Evolutionary conservation across 495 filamentous ascomycete species (phyloP), one percentile per base, ranked within the genome.

Genomic region (Tuber melanosporum): DNA sequence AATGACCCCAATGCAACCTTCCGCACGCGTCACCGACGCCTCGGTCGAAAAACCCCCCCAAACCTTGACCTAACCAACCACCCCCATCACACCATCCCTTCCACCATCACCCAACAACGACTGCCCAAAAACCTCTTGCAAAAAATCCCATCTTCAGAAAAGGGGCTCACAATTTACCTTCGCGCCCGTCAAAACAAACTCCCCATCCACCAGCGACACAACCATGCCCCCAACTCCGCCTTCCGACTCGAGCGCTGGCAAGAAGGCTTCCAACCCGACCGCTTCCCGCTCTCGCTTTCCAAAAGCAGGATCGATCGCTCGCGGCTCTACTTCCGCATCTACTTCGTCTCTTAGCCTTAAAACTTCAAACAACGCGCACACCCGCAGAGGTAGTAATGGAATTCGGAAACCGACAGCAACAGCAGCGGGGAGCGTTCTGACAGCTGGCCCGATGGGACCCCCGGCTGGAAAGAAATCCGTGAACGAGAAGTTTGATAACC

Each of bases 401-500:
- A 32, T 32, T n/a, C 57, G 57, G 57, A 66, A 66, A 10, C 75
- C 26, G 69, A 19, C 36, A 66, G 49, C 9, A 57, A 36, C 41
- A 26, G 44, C 71, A 77, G 46, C 14, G 26, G 52, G 52, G 52
- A 62, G n/a, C 15, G 8, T 62, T 26, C 52, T 62, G 52, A 62
- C 6, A 26, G 15, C 72, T 14, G 43, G 78, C 41, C 39, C 42
- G 2, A 75, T 74, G 70, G 77, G 73, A 41, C 78, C 78, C 41
- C 76, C 76, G n/a, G 42, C 70, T 15, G 9, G 70, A 12, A 57
- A 39, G 3, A 44, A 73, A 15, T 36, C 71, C 22, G 71, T 73
- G n/a, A 80, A 80, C 41, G 78, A 73, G 44, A 72, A 74, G n/a
- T 80, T 80, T 41, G 78, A 80, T 39, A 71, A 70, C 22, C n/a